Evolutionary conservation across 768 basidiomycete genomes (phyloP).

Genomic region (Tulasnella sp.): DNA sequence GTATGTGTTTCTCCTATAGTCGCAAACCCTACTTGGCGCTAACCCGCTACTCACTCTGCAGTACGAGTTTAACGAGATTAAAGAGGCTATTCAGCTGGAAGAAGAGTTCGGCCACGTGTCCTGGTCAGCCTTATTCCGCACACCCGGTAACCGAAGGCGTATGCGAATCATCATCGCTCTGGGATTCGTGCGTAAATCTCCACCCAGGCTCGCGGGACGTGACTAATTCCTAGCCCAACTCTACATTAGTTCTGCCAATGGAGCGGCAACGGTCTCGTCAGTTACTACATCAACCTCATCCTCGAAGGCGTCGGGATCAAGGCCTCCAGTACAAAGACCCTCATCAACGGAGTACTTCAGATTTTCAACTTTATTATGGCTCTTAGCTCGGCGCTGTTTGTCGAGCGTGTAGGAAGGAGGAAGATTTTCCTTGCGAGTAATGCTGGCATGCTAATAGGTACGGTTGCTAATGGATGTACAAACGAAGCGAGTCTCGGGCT

Average conservation of each 20-base stretch:
- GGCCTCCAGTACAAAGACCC: slow-evolving; percentile 39
- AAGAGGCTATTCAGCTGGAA: slow-evolving; percentile 53
- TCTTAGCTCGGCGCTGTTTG: slow-evolving; percentile 42
- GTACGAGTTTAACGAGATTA: slow-evolving; percentile 35
- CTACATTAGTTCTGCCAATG: slow-evolving; percentile 48
- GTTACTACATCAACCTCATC: slow-evolving; percentile 32
- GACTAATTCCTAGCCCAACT: too few relatives aligned
- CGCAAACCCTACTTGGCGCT: neutral
- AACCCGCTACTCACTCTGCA: neutral
- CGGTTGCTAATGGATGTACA: slow-evolving; percentile 13
- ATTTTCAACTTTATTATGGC: slow-evolving; percentile 57
- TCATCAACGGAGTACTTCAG: slow-evolving; percentile 54
- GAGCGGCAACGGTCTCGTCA: slow-evolving; percentile 72
- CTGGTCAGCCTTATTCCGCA: slow-evolving; percentile 43
- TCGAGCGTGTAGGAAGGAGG: slow-evolving; percentile 58
- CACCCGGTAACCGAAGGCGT: slow-evolving; percentile 54
- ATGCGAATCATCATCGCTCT: slow-evolving; percentile 47
- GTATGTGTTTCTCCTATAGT: slow-evolving; percentile 25
- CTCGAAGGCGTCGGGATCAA: slow-evolving; percentile 43
- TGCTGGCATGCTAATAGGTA: slow-evolving; percentile 44
- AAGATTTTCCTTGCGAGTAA: slow-evolving; percentile 57
- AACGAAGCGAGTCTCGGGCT: neutral
- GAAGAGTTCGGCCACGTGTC: slow-evolving; percentile 39
- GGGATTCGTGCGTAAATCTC: neutral
- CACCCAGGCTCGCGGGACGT: neutral